Conservation (phyloP, 192 early-diverging fungal species). For the Dissophora globulifera region DNA sequence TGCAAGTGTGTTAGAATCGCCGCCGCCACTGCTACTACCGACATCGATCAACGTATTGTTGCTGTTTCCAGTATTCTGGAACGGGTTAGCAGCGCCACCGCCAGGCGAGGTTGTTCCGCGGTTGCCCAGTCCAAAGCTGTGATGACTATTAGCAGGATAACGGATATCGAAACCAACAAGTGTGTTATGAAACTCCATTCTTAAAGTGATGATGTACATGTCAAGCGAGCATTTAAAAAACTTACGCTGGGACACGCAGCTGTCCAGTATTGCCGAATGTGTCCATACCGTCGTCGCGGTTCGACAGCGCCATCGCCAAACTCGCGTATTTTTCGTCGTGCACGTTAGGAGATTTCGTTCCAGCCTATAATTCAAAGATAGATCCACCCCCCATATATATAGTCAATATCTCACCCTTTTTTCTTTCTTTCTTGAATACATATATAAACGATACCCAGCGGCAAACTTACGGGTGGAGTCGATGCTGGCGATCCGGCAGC, state of each 20-base stretch:
- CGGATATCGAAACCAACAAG: too few relatives aligned
- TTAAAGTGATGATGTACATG: too few relatives aligned
- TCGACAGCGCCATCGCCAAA: conserved; percentile 37
- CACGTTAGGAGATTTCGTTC: conserved; percentile 14
- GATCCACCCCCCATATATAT: too few relatives aligned
- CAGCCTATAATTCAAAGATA: conserved; percentile 1
- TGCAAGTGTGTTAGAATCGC: conserved; percentile 3
- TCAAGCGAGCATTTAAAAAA: background rate
- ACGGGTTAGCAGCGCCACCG: conserved; percentile 35
- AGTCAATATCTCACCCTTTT: too few relatives aligned
- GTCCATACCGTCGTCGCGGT: conserved; percentile 63
- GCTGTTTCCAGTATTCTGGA: conserved; percentile 34
- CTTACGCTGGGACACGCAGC: conserved; percentile 54
- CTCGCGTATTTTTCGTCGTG: conserved; percentile 43
- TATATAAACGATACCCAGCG: background rate
- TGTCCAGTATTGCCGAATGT: conserved; percentile 57
- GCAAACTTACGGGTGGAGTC: conserved; percentile 20
- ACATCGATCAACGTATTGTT: conserved; percentile 40
- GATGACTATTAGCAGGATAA: conserved; percentile 10
- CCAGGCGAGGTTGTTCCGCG: conserved; percentile 10
- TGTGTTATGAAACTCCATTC: too few relatives aligned
- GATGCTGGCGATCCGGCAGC: conserved; percentile 8
- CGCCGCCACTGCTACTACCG: too few relatives aligned
- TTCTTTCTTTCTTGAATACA: too few relatives aligned
- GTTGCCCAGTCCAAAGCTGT: conserved; percentile 31